Evolutionary conservation across 192 early-diverging fungal species (phyloP), one percentile per base, ranked within the genome.

Genomic region (Coemansia sp.): DNA sequence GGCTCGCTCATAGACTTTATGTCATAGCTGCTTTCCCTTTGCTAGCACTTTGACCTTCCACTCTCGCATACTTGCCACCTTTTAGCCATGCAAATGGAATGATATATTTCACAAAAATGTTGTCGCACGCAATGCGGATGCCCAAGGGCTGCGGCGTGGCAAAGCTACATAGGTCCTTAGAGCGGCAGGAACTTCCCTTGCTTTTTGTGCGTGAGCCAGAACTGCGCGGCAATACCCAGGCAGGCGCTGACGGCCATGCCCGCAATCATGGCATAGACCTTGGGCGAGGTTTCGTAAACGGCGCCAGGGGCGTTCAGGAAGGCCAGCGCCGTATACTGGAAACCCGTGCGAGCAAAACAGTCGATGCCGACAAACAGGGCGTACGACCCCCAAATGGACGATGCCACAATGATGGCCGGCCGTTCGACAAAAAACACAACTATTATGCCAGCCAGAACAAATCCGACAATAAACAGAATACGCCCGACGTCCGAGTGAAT

Each of bases 281-380:
- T 83, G 4, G 68, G 56, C 27, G 68, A 70, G 5, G 82, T 75
- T n/a, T 69, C 40, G 45, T 82, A 85, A 2, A 41, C 56, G 37
- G 81, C 65, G 23, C 66, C 69, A 8, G 69, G 58, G 17, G 77
- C 69, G 51, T 74, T 70, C 51, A 88, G 53, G 55, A 90, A 82
- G 3, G 65, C 55, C 15, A 70, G 41, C 14, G 85, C 65, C n/a
- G 85, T 78, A 23, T 84, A 73, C 25, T 70, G 56, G 65, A 90
- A 86, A 5, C 91, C 91, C 10, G 88, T 86, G 11, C 82, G 63
- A n/a, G 80, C 79, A 74, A 89, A 94, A 54, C 86, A 80, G 69
- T 94, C 92, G 32, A 92, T 80, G 40, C 92, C 92, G 18, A 85
- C 51, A 58, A 88, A 82, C 66, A 91, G 80, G 39, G 81, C 81